Evolutionary conservation across 2,329 filamentous ascomycete genomes (phyloP), one percentile per base, ranked within the genome.

Genomic region (Microdochium trichocladiopsis): DNA sequence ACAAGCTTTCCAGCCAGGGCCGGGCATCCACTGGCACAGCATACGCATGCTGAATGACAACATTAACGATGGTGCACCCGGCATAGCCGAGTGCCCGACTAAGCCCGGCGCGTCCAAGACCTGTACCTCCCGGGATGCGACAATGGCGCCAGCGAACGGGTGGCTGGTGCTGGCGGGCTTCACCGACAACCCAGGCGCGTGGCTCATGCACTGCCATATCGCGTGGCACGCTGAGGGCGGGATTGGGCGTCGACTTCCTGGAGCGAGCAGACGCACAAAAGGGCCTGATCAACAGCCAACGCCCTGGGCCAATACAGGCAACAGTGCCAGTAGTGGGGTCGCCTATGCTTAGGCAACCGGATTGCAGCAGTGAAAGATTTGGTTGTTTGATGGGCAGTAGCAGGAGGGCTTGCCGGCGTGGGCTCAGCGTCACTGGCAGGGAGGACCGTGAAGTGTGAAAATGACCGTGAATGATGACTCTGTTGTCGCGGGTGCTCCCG

Each of bases 1-100:
- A 94, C 67, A 79, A 83, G 49, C 80, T 91, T 12, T 79, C 72
- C 5, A 51, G 55, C 25, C 60, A 64, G 28, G 62, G 62, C 36
- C 65, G 11, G 64, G 66, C 10, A 58, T 72, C 8, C 69, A 72
- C 55, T 72, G 68, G 68, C 69, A 72, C 50, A 69, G 69, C 18
- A 51, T 71, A 14, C 61, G 68, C 11, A 69, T 72, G 56, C 55
- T 66, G 22, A 58, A 65, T 51, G 68, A 61, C 21, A 69, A 66
- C 52, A 63, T 64, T 33, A 58, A 65, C 28, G 70, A 73, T 36
- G 70, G 70, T 25, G 68, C 67, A 25, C 63, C 64, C 37, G 67
- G 67, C 2, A 63, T 72, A 10, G 64, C 63, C 23, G 69, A 72
- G 52, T 72, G 67, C 48, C 66, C 67, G 1, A 47, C 62, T 21